A percentile compares a stretch with the other conserved stretches of the same genome.
These are phyloP conservation scores for Backusella tarrabulga DNA, from an alignment of 192 early-diverging fungal genomes.

Conservation along the genomic window DNA sequence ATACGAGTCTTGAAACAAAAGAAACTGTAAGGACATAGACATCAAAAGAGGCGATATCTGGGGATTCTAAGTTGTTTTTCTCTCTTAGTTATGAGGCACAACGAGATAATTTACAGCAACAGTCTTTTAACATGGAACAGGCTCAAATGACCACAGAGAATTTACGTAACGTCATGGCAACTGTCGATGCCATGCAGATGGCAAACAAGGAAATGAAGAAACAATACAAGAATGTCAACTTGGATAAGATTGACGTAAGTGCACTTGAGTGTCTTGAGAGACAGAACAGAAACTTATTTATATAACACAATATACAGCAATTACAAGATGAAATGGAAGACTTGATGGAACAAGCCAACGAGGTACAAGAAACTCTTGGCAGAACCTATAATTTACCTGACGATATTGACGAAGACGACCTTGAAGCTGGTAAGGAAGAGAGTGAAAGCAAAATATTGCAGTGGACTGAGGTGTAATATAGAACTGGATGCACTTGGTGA, in stretches of 20 bases:
- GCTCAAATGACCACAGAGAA: conserved; percentile 91
- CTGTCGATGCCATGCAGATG: conserved; percentile 94
- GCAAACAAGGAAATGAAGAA: conserved; percentile 95
- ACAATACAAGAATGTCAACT: conserved; percentile 93
- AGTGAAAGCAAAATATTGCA: background rate
- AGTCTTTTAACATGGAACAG: conserved; percentile 99
- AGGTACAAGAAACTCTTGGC: conserved; percentile 94
- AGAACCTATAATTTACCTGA: conserved; percentile 92
- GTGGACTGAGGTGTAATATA: conserved; percentile 6
- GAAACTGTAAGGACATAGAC: conserved; percentile 61
- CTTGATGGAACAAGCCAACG: conserved; percentile 94
- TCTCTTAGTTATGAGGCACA: conserved; percentile 80
- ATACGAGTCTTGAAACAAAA: conserved; percentile 90
- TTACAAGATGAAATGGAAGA: conserved; percentile 99
- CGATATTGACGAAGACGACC: conserved; percentile 94
- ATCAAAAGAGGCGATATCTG: background rate
- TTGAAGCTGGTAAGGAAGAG: conserved; percentile 77
- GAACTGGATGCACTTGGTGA: conserved; percentile 97
- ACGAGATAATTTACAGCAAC: conserved; percentile 91
- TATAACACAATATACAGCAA: conserved; percentile 43
- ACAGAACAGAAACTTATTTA: background rate
- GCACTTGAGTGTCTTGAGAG: background rate
- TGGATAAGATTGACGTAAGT: conserved; percentile 92
- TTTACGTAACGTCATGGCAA: conserved; percentile 93
- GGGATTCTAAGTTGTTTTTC: no score